Percentiles rank a stretch among this genome's conserved stretches.
Conservation (phyloP, 1,284 basidiomycete genomes). For the Sanghuangporus weigelae region DNA sequence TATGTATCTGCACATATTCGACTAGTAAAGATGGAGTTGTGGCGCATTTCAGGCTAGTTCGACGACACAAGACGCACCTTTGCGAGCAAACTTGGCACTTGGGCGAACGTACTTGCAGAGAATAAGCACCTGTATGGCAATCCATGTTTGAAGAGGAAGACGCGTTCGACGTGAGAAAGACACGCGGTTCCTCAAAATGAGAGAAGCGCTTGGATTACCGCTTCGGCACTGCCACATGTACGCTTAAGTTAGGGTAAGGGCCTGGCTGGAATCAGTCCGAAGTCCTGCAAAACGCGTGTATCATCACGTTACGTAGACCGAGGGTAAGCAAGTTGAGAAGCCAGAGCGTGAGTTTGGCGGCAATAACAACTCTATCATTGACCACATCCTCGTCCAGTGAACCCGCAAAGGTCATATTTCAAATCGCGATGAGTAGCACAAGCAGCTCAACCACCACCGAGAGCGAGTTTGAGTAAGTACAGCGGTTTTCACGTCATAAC, state of each 20-base stretch:
- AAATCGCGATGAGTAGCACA: background rate
- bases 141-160: background rate
- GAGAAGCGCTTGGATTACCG: background rate
- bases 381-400: background rate
- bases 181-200: background rate
- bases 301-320: conserved; percentile 8
- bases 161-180: background rate
- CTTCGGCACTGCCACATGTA: conserved; percentile 1
- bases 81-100: background rate
- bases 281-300: conserved; percentile 4
- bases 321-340: background rate
- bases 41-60: background rate
- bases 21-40: background rate
- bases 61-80: background rate
- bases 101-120: no score
- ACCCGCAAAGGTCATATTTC: background rate
- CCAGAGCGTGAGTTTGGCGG: background rate
- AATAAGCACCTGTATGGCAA: background rate
- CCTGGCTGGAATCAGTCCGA: background rate
- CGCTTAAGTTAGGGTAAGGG: background rate
- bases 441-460: background rate
- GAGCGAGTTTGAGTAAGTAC: conserved; percentile 8
- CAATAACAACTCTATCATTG: conserved; percentile 1
- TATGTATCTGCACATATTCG: background rate
- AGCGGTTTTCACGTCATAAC: background rate